phyloP scores from a whole-genome alignment of 768 basidiomycete species.

The Panellus pusillus region DNA sequence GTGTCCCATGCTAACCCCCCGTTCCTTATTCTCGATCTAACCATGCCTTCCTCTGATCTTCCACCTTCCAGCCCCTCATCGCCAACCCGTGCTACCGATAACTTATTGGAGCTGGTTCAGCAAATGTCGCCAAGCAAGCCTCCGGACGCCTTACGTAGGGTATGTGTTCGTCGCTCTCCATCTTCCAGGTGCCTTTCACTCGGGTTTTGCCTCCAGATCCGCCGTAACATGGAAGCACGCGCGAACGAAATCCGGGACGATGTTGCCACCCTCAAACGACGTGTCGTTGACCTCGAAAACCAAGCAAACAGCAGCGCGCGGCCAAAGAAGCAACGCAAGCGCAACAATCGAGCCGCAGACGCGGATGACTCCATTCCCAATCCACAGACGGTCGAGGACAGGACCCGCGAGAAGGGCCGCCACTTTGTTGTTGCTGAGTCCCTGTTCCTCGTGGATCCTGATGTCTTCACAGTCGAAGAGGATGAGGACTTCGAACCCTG shows the following conservation, averaged over 20 bases:
- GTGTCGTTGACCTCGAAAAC: not conserved
- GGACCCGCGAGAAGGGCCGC: not conserved
- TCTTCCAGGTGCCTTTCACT: not conserved
- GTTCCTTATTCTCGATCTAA: no score
- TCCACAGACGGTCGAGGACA: not conserved
- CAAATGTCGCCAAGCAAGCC: no score
- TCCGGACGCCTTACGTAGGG: not conserved
- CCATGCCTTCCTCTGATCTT: no score
- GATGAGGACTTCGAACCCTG: not conserved
- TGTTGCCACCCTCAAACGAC: not conserved
- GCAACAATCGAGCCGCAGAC: not conserved
- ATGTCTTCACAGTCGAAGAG: not conserved
- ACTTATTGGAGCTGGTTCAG: no score
- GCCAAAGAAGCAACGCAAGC: constrained; percentile 6
- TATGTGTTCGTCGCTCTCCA: not conserved
- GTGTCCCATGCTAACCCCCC: no score
- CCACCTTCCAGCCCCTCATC: no score
- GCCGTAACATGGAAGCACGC: not conserved
- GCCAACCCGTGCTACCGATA: no score
- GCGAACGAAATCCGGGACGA: not conserved
- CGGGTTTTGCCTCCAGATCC: not conserved
- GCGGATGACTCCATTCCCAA: constrained; percentile 1
- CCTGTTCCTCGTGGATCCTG: constrained; percentile 3
- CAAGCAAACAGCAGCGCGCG: not conserved
- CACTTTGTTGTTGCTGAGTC: not conserved